phyloP scores from a whole-genome alignment of 805 yeast species.

The Cyberlindnera mycetangii region DNA sequence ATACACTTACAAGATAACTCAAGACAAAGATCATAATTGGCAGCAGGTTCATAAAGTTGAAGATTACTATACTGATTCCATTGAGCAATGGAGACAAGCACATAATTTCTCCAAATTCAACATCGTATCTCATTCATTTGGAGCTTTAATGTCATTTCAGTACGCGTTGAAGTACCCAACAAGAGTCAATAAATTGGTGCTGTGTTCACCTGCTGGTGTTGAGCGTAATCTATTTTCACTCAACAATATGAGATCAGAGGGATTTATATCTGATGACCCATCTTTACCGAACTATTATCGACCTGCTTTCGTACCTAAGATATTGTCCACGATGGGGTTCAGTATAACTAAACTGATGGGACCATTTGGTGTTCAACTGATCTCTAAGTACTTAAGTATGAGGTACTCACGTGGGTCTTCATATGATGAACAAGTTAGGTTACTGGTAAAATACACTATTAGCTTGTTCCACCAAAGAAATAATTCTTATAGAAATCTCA shows the following conservation, averaged over 20 bases:
- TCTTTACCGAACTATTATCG: slow-evolving; percentile 27
- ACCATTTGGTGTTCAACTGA: slow-evolving; percentile 37
- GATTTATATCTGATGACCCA: slow-evolving; percentile 19
- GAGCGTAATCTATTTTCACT: slow-evolving; percentile 66
- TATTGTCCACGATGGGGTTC: slow-evolving; percentile 38
- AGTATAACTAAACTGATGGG: slow-evolving; percentile 45
- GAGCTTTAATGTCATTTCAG: slow-evolving; percentile 68
- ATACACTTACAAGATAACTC: slow-evolving; percentile 14
- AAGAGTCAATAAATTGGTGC: slow-evolving; percentile 48
- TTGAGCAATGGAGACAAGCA: slow-evolving; percentile 62
- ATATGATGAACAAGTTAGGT: slow-evolving; percentile 17
- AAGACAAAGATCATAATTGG: slow-evolving; percentile 20
- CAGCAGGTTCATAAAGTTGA: slow-evolving; percentile 42
- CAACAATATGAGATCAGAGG: slow-evolving; percentile 28
- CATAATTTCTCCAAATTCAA: slow-evolving; percentile 52
- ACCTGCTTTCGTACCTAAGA: slow-evolving; percentile 29
- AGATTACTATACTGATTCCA: slow-evolving; percentile 50
- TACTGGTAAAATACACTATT: slow-evolving; percentile 23
- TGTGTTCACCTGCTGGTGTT: slow-evolving; percentile 77
- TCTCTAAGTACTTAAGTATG: slow-evolving; percentile 31
- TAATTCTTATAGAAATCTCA: slow-evolving; percentile 19
- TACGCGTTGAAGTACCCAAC: slow-evolving; percentile 60
- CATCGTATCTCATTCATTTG: slow-evolving; percentile 74
- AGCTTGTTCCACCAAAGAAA: slow-evolving; percentile 22
- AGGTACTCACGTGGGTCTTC: slow-evolving; percentile 29